These are phyloP conservation scores for Cicer yamashitae DNA, from an alignment of 306 rosid species.

Conservation along the genomic window DNA sequence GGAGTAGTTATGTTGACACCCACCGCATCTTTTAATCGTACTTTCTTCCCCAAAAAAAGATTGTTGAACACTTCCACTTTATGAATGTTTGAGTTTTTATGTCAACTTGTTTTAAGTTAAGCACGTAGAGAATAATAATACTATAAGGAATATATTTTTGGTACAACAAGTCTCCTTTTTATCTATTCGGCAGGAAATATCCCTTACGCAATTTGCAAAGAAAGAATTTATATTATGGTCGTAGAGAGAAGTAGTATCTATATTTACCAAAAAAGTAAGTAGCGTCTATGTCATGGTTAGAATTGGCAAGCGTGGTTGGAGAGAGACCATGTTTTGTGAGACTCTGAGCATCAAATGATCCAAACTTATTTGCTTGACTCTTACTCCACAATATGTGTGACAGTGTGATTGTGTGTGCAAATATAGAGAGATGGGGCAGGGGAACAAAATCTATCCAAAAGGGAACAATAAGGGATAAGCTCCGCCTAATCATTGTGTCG, in stretches of 20 bases:
- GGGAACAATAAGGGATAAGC: conserved; percentile 33
- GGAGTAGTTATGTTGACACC: background rate
- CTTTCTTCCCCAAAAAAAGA: background rate
- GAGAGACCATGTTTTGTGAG: conserved; percentile 41
- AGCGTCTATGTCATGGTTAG: conserved; percentile 25
- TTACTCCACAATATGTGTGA: conserved; percentile 49
- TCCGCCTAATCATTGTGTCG: conserved; percentile 59
- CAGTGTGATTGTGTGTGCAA: background rate
- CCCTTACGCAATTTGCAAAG: conserved; percentile 25
- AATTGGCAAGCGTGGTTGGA: conserved; percentile 42
- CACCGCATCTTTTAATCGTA: background rate
- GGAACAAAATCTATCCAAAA: conserved; percentile 14
- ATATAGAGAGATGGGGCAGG: background rate
- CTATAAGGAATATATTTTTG: background rate
- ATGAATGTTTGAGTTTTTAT: background rate
- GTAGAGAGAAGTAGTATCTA: conserved; percentile 10
- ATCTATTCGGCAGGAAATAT: conserved; percentile 26
- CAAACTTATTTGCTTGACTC: conserved; percentile 45
- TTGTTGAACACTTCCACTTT: background rate
- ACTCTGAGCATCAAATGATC: conserved; percentile 9
- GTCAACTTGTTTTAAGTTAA: conserved; percentile 6
- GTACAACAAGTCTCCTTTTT: background rate
- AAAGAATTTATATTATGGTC: conserved; percentile 26
- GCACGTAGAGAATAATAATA: conserved; percentile 17
- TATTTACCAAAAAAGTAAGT: background rate